phyloP scores from a whole-genome alignment of 257 asterid species.

The Penstemon eatonii region DNA sequence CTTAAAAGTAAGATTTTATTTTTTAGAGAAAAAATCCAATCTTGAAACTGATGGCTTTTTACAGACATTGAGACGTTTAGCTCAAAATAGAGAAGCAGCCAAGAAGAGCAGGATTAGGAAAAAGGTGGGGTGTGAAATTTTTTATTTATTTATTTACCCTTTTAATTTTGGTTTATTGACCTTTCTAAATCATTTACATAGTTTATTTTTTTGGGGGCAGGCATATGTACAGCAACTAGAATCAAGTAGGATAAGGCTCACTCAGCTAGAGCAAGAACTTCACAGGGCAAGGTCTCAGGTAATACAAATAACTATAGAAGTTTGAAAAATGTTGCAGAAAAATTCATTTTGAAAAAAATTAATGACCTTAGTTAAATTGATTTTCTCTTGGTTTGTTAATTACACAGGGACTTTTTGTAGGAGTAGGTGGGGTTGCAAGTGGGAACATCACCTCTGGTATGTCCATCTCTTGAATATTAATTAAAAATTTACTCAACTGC shows the following conservation, averaged over 20 bases:
- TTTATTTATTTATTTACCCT: background rate
- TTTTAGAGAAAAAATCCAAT: background rate
- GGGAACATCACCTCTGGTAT: slow-evolving; percentile 83
- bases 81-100: slow-evolving; percentile 99
- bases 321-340: background rate
- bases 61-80: slow-evolving; percentile 92
- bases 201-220: slow-evolving; percentile 36
- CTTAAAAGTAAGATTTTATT: background rate
- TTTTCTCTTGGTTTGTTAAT: slow-evolving; percentile 2
- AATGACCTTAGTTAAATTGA: background rate
- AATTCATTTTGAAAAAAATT: background rate
- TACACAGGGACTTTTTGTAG: slow-evolving; percentile 73
- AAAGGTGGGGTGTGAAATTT: slow-evolving; percentile 46
- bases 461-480: slow-evolving; percentile 8
- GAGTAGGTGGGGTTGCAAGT: slow-evolving; percentile 68
- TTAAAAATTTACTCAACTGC: no score
- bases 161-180: background rate
- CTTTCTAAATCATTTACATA: background rate
- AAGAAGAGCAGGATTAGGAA: slow-evolving; percentile 92
- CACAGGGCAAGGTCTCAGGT: slow-evolving; percentile 93
- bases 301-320: slow-evolving; percentile 20
- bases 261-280: slow-evolving; percentile 92
- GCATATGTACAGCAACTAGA: slow-evolving; percentile 97
- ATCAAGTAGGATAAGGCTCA: slow-evolving; percentile 80
- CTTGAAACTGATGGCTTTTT: slow-evolving; percentile 18